phyloP scores from a whole-genome alignment of 2,329 filamentous ascomycete species.

The Trichoderma koningii region DNA sequence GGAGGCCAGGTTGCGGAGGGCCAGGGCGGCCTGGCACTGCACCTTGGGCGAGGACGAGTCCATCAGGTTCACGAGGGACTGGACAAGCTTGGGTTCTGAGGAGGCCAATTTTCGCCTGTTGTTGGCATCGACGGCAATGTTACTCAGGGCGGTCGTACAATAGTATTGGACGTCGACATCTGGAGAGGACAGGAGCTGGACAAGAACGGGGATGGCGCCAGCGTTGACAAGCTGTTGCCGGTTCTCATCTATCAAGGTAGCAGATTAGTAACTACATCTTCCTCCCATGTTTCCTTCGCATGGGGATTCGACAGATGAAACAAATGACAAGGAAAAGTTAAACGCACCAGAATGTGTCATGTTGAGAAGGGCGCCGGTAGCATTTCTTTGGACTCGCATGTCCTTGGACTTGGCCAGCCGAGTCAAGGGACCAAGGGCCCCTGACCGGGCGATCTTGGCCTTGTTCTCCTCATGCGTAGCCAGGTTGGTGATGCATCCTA shows the following conservation, averaged over 20 bases:
- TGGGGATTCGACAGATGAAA: not conserved
- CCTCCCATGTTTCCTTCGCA: not conserved
- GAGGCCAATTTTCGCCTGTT: constrained; percentile 91
- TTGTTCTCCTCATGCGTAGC: constrained; percentile 99
- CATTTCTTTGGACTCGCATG: constrained; percentile 97
- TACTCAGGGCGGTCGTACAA: constrained; percentile 96
- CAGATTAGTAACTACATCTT: not conserved
- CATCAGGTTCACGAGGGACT: constrained; percentile 94
- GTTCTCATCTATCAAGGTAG: constrained; percentile 74
- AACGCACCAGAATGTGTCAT: constrained; percentile 95
- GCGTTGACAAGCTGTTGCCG: constrained; percentile 96
- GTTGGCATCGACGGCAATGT: constrained; percentile 91
- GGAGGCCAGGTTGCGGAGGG: constrained; percentile 90
- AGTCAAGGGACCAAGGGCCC: constrained; percentile 87
- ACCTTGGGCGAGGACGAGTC: constrained; percentile 97
- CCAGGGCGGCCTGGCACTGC: constrained; percentile 93
- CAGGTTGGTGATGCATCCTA: constrained; percentile 97
- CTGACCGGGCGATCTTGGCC: constrained; percentile 94
- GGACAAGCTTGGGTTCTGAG: constrained; percentile 86
- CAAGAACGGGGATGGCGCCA: constrained; percentile 94
- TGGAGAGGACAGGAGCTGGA: constrained; percentile 86
- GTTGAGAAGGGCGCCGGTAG: constrained; percentile 92
- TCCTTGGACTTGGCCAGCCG: constrained; percentile 94
- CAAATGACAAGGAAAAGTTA: constrained; percentile 8
- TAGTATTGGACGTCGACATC: constrained; percentile 99